phyloP scores from a whole-genome alignment of 2,329 filamentous ascomycete species.

The Colletotrichum karsti region DNA sequence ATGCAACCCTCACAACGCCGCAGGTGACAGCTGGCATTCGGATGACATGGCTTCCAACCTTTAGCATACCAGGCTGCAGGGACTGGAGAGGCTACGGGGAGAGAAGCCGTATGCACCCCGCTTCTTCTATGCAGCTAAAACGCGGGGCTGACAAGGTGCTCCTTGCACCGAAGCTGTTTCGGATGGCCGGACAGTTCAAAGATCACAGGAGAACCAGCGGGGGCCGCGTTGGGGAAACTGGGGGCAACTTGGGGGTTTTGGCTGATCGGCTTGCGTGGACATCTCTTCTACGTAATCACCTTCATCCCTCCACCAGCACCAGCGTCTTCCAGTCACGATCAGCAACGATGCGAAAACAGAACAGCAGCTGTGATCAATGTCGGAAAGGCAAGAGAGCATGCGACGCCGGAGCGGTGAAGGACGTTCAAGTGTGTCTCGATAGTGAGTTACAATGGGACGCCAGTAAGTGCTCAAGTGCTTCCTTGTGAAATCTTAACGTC shows the following conservation, averaged over 20 bases:
- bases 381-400: constrained; percentile 35
- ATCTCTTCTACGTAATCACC: background rate
- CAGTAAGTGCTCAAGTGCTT: background rate
- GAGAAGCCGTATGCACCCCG: background rate
- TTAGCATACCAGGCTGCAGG: background rate
- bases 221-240: background rate
- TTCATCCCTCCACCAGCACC: background rate
- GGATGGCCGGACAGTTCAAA: background rate
- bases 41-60: background rate
- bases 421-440: constrained; percentile 6
- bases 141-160: constrained; percentile 7
- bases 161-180: background rate
- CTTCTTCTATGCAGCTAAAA: background rate
- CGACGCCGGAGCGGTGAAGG: constrained; percentile 27
- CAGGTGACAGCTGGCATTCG: background rate
- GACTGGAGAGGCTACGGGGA: constrained; percentile 1
- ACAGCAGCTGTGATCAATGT: constrained; percentile 35
- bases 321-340: background rate
- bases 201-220: background rate
- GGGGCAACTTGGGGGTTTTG: background rate
- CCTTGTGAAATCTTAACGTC: background rate
- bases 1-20: too few species aligned
- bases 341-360: constrained; percentile 30
- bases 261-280: background rate
- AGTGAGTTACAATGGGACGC: constrained; percentile 2